Conservation (phyloP, 73 alveolate genomes). For the Tetrahymena borealis region DNA sequence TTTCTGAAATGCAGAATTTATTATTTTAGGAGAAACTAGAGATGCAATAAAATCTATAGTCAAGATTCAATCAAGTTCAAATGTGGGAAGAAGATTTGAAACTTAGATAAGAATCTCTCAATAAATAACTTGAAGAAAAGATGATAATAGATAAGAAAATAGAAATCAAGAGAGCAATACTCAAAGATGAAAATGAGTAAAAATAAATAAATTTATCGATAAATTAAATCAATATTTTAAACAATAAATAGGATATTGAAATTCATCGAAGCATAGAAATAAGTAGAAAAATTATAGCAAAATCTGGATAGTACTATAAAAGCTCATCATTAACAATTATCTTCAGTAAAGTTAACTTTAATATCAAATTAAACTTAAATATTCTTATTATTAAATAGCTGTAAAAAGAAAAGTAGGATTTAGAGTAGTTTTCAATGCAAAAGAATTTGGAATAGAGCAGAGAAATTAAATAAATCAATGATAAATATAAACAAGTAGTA, state of each 20-base stretch:
- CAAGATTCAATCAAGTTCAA: background rate
- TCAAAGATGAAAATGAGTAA: background rate
- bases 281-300: background rate
- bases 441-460: background rate
- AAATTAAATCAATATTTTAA: background rate
- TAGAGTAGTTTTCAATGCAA: background rate
- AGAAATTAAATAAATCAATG: background rate
- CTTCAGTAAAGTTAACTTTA: background rate
- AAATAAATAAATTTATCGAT: background rate
- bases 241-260: background rate
- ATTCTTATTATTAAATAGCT: background rate
- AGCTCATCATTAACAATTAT: background rate
- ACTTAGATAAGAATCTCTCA: background rate
- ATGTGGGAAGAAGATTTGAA: background rate
- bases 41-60: background rate
- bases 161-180: background rate
- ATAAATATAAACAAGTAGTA: background rate
- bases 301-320: background rate
- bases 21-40: background rate
- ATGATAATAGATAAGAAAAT: background rate
- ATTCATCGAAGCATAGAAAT: background rate
- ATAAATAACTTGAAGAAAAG: background rate
- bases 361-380: background rate
- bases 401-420: background rate
- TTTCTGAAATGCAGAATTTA: background rate